A percentile compares a stretch with the other conserved stretches of the same genome.
phyloP scores from a whole-genome alignment of 164 flowering plant genomes.

The Chimonanthus salicifolius region DNA sequence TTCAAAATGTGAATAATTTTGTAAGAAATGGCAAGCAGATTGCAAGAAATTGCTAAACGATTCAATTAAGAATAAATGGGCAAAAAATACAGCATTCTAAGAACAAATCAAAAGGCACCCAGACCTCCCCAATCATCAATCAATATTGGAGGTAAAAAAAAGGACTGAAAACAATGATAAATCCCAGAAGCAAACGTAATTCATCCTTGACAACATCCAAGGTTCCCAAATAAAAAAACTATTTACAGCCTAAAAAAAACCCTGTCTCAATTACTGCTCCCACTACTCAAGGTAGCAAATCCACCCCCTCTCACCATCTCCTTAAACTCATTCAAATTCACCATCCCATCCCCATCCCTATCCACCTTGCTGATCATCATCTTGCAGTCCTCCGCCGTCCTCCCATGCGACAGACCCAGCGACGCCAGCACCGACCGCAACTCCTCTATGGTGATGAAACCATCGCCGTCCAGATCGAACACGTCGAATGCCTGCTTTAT shows the following conservation, averaged over 20 bases:
- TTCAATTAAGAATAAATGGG: too few relatives aligned
- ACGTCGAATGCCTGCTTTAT: conserved; percentile 74
- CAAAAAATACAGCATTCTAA: too few relatives aligned
- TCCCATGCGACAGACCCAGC: conserved; percentile 61
- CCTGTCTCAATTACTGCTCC: background rate
- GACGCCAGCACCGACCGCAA: conserved; percentile 49
- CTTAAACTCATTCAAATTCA: conserved; percentile 54
- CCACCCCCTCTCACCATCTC: conserved; percentile 69
- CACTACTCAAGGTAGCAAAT: conserved; percentile 37
- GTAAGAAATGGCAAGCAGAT: too few relatives aligned
- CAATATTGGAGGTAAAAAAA: too few relatives aligned
- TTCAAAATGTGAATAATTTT: too few relatives aligned
- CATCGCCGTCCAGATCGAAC: conserved; percentile 71
- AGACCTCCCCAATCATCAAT: too few relatives aligned
- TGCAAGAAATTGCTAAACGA: too few relatives aligned
- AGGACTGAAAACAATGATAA: too few relatives aligned
- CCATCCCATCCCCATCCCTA: conserved; percentile 71
- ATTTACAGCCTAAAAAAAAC: background rate
- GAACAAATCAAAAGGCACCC: too few relatives aligned
- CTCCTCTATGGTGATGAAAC: conserved; percentile 64
- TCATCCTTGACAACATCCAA: background rate
- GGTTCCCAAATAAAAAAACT: background rate
- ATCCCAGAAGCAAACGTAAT: too few relatives aligned
- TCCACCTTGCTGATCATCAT: conserved; percentile 68
- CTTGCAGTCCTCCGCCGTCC: conserved; percentile 56